These are phyloP conservation scores for Aegle marmelos DNA, from an alignment of 345 rosid genomes.

Conservation along the genomic window DNA sequence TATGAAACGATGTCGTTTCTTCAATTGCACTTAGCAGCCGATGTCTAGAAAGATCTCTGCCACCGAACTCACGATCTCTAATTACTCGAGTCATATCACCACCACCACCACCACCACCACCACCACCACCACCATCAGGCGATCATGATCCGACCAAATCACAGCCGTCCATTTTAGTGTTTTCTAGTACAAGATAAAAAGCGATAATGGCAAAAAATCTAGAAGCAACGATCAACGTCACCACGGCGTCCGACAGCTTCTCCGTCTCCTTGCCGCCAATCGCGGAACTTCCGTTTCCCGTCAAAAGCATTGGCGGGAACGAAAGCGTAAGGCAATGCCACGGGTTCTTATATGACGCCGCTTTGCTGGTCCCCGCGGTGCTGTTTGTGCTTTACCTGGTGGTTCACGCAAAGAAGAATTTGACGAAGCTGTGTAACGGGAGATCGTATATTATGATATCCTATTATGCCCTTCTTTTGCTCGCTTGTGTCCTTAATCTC, in stretches of 20 bases:
- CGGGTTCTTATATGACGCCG: conserved; percentile 29
- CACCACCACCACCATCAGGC: neutral
- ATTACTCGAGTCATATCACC: neutral
- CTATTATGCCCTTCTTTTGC: conserved; percentile 53
- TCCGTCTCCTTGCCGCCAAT: conserved; percentile 17
- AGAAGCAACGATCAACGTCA: neutral
- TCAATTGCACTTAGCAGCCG: too few relatives aligned
- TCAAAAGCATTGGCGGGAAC: neutral
- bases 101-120: neutral
- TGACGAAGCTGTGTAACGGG: conserved; percentile 42
- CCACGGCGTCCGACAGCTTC: conserved; percentile 1
- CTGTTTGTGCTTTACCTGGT: conserved; percentile 51
- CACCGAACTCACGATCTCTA: neutral
- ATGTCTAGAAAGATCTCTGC: too few relatives aligned
- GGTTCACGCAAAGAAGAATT: conserved; percentile 45
- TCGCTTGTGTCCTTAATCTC: conserved; percentile 46
- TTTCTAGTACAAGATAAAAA: neutral
- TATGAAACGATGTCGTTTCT: too few relatives aligned
- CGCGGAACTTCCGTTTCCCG: neutral
- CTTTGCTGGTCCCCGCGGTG: conserved; percentile 34
- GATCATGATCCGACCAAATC: neutral
- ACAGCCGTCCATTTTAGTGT: conserved; percentile 12
- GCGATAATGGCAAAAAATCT: conserved; percentile 17
- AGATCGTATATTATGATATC: conserved; percentile 48
- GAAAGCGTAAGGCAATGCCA: conserved; percentile 32